These are phyloP conservation scores for Proliferodiscus dingleyae DNA, from an alignment of 2,329 filamentous ascomycete species.

Conservation along the genomic window DNA sequence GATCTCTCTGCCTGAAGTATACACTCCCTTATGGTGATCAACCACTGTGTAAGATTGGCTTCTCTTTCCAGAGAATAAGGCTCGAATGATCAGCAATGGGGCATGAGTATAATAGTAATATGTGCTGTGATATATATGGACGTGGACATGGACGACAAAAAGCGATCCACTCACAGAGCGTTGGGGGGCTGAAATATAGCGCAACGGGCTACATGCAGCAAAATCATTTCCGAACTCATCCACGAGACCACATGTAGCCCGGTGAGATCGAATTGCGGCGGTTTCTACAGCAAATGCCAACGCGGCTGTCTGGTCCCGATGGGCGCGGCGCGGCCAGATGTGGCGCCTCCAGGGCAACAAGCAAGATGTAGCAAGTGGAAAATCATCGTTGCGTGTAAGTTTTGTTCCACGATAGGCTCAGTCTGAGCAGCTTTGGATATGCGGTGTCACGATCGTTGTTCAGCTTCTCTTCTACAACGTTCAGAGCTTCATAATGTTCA, in stretches of 20 bases:
- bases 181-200: not conserved
- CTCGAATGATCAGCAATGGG: too few species aligned
- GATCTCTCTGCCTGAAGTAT: too few species aligned
- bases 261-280: slow-evolving; percentile 7
- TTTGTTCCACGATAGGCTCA: not conserved
- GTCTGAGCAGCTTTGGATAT: not conserved
- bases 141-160: not conserved
- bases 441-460: not conserved
- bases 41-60: too few species aligned
- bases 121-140: too few species aligned
- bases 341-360: not conserved
- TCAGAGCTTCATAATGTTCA: not conserved
- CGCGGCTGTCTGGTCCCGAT: not conserved
- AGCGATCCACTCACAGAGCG: not conserved
- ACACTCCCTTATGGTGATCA: too few species aligned
- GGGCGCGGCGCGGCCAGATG: too few species aligned
- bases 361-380: not conserved
- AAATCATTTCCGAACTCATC: slow-evolving; percentile 17
- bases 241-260: slow-evolving; percentile 4
- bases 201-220: slow-evolving; percentile 4
- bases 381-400: not conserved
- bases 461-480: not conserved
- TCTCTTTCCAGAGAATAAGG: too few species aligned
- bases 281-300: slow-evolving; percentile 1
- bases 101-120: too few species aligned